Evolutionary conservation across 1,139 yeast genomes (phyloP).

Genomic region (Geotrichum candidum): DNA sequence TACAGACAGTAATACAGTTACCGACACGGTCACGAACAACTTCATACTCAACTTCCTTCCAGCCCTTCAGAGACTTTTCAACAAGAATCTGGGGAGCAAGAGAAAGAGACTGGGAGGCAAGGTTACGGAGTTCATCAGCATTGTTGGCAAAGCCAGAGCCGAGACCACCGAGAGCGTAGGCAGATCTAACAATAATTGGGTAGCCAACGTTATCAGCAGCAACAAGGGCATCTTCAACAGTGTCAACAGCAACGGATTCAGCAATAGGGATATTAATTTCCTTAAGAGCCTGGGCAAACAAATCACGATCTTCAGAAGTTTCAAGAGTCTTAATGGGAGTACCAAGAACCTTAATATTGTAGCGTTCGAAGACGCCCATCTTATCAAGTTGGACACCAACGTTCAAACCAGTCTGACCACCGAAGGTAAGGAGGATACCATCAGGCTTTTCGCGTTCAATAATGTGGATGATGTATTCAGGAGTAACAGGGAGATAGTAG

Average conservation of each 20-base stretch:
- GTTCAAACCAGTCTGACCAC: conserved; percentile 96
- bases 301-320: conserved; percentile 95
- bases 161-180: conserved; percentile 94
- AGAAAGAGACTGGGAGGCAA: conserved; percentile 83
- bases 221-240: conserved; percentile 81
- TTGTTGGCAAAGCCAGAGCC: conserved; percentile 96
- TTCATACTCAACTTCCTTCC: conserved; percentile 98
- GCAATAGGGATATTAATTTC: conserved; percentile 95
- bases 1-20: conserved; percentile 98
- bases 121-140: conserved; percentile 71
- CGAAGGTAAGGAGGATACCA: conserved; percentile 90
- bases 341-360: conserved; percentile 90
- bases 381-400: conserved; percentile 93
- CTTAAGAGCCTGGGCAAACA: conserved; percentile 88
- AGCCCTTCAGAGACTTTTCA: conserved; percentile 96
- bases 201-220: conserved; percentile 88
- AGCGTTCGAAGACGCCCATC: conserved; percentile 87
- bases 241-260: conserved; percentile 89
- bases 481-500: conserved; percentile 93
- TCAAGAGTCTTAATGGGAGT: conserved; percentile 93
- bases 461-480: conserved; percentile 89
- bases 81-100: conserved; percentile 91
- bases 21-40: conserved; percentile 97
- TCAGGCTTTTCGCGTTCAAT: conserved; percentile 95
- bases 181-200: conserved; percentile 96